These are phyloP conservation scores for Dryas alaskensis DNA, from an alignment of 306 rosid genomes.

Conservation along the genomic window DNA sequence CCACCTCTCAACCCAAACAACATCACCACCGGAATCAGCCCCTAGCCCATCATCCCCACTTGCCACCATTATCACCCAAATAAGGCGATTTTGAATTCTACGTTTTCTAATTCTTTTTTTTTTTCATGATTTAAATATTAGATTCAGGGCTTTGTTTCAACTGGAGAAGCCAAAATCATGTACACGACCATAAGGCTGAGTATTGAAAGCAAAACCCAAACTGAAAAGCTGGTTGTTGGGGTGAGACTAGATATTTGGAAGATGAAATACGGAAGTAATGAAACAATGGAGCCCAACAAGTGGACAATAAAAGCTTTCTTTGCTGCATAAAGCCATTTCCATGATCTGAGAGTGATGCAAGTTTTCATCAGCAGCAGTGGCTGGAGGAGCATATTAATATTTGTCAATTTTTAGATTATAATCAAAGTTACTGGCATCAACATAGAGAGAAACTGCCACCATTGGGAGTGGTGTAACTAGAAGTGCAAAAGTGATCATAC, in stretches of 20 bases:
- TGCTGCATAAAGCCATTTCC: conserved; percentile 81
- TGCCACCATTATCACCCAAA: too few relatives aligned
- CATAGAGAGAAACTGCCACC: conserved; percentile 78
- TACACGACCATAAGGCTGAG: conserved; percentile 48
- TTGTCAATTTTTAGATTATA: conserved; percentile 28
- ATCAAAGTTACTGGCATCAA: conserved; percentile 36
- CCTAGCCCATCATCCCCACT: too few relatives aligned
- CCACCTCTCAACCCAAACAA: too few relatives aligned
- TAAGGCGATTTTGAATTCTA: too few relatives aligned
- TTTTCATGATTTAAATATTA: too few relatives aligned
- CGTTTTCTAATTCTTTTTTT: too few relatives aligned
- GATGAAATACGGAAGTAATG: conserved; percentile 68
- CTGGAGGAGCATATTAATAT: conserved; percentile 24
- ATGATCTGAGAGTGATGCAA: conserved; percentile 43
- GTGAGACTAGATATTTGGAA: conserved; percentile 55
- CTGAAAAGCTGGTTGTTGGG: conserved; percentile 42
- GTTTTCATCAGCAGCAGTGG: conserved; percentile 37
- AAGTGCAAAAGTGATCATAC: conserved; percentile 89
- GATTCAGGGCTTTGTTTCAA: too few relatives aligned
- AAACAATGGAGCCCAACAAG: conserved; percentile 77
- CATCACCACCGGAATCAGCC: too few relatives aligned
- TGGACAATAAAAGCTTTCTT: conserved; percentile 67
- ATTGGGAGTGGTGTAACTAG: conserved; percentile 85
- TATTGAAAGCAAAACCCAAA: conserved; percentile 63
- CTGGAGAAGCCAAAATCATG: conserved; percentile 53